Evolutionary conservation across 352 stramenopile genomes (phyloP).

Genomic region (Globisporangium spiculum): DNA sequence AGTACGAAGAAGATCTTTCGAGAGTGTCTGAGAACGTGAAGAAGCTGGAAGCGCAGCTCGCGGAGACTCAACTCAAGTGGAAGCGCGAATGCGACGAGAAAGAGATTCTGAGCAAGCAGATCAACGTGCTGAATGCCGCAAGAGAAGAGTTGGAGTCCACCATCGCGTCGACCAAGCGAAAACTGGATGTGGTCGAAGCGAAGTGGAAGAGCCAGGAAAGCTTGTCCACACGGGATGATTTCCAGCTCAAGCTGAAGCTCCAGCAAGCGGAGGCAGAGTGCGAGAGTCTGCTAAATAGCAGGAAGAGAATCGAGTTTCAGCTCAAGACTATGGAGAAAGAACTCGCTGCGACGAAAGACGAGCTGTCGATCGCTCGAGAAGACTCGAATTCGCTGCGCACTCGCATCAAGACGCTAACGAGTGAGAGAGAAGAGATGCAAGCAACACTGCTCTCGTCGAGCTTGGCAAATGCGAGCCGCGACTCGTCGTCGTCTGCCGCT

Average conservation of each 20-base stretch:
- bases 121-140: slow-evolving; percentile 7
- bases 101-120: slow-evolving; percentile 15
- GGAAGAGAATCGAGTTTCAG: slow-evolving; percentile 30
- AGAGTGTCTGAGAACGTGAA: slow-evolving; percentile 11
- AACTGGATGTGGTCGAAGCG: slow-evolving; percentile 20
- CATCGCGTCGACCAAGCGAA: slow-evolving; percentile 13
- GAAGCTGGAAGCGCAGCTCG: slow-evolving; percentile 22
- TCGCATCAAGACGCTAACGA: slow-evolving; percentile 31
- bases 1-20: slow-evolving; percentile 26
- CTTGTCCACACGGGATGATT: slow-evolving; percentile 20
- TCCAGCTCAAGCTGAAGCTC: slow-evolving; percentile 34
- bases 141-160: slow-evolving; percentile 19
- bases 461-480: slow-evolving; percentile 21
- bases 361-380: slow-evolving; percentile 17
- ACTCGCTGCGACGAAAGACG: slow-evolving; percentile 23
- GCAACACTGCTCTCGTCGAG: slow-evolving; percentile 29
- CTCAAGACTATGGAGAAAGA: slow-evolving; percentile 35
- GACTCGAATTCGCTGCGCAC: slow-evolving; percentile 31
- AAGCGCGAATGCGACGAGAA: slow-evolving; percentile 22
- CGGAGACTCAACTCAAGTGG: slow-evolving; percentile 12
- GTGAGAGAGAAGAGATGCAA: slow-evolving; percentile 39
- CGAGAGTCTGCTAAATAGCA: slow-evolving; percentile 21
- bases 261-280: slow-evolving; percentile 31
- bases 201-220: slow-evolving; percentile 24
- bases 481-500: slow-evolving; percentile 10